Conservation (phyloP, 2,329 filamentous ascomycete species). For the Fusarium graminum region DNA sequence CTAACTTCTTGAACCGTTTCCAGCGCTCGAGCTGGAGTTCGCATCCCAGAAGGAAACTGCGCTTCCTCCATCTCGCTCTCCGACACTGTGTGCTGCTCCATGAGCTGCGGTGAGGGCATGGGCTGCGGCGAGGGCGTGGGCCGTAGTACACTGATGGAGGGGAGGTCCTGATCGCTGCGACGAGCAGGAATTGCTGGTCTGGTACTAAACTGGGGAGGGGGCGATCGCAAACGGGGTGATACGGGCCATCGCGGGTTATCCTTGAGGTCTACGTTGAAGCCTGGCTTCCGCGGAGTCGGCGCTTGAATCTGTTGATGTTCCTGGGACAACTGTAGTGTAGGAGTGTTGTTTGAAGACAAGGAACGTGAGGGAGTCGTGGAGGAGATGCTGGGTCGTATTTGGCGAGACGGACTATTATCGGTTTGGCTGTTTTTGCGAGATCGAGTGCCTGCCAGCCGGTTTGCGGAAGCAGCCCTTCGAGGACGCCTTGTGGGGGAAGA, state of each 20-base stretch:
- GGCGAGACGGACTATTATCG: conserved; percentile 73
- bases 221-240: conserved; percentile 82
- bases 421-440: conserved; percentile 75
- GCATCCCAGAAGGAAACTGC: conserved; percentile 63
- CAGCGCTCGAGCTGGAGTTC: conserved; percentile 73
- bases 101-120: conserved; percentile 61
- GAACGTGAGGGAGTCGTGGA: conserved; percentile 74
- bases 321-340: conserved; percentile 72
- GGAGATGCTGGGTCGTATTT: conserved; percentile 64
- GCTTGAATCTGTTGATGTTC: conserved; percentile 72
- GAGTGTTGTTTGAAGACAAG: conserved; percentile 76
- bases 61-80: conserved; percentile 68
- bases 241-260: conserved; percentile 79
- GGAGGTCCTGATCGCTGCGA: conserved; percentile 64
- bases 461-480: conserved; percentile 54
- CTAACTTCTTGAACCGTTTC: conserved; percentile 95
- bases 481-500: conserved; percentile 61
- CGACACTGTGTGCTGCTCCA: conserved; percentile 56
- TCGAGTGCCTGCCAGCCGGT: conserved; percentile 58
- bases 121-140: conserved; percentile 62
- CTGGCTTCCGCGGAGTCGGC: conserved; percentile 73
- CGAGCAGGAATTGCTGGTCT: conserved; percentile 61
- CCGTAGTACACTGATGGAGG: conserved; percentile 66
- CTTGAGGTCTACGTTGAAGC: conserved; percentile 62
- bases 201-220: conserved; percentile 69